Conservation (phyloP, 129 eudicot genomes). For the carrot (Daucus carota) region DH1_v3.0 NC_030383.2:5501501-5502000, state of each 20-base stretch:
- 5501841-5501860: too few relatives aligned
- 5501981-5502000: too few relatives aligned
- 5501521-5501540: neutral
- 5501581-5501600: neutral
- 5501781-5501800: too few relatives aligned
- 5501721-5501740: neutral
- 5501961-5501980: too few relatives aligned
- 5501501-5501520: neutral
- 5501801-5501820: too few relatives aligned
- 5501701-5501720: neutral
- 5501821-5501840: too few relatives aligned
- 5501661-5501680: conserved; percentile 15
- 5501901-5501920: too few relatives aligned
- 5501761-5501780: neutral
- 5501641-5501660: neutral
- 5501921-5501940: too few relatives aligned
- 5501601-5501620: neutral
- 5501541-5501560: neutral
- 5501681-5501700: conserved; percentile 14
- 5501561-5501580: neutral
- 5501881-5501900: too few relatives aligned
- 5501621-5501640: neutral
- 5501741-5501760: neutral
- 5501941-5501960: too few relatives aligned
- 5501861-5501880: too few relatives aligned